phyloP scores from a whole-genome alignment of 148 eudicot genomes.

The Chenopodium formosanum region DNA sequence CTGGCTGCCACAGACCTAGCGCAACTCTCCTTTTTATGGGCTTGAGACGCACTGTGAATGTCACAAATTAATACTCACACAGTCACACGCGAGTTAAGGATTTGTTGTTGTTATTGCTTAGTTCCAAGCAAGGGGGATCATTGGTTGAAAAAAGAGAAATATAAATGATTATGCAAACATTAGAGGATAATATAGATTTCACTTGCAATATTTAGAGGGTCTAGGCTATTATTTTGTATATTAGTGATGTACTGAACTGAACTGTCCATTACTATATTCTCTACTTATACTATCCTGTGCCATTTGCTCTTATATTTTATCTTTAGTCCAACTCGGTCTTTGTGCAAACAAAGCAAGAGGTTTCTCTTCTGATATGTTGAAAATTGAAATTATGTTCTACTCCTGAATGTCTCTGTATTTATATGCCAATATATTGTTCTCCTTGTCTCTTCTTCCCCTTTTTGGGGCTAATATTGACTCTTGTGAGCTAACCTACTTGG shows the following conservation, averaged over 20 bases:
- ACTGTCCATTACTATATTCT: not conserved
- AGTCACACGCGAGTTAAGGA: too few relatives aligned
- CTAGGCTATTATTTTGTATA: too few relatives aligned
- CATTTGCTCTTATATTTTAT: not conserved
- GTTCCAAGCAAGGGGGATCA: not conserved
- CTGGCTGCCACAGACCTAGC: too few relatives aligned
- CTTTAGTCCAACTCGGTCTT: not conserved
- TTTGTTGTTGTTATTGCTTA: not conserved
- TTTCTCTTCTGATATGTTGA: not conserved
- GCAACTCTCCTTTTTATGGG: too few relatives aligned
- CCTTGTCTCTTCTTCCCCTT: not conserved
- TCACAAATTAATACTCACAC: too few relatives aligned
- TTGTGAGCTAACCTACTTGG: not conserved
- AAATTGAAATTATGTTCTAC: not conserved
- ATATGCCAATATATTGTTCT: not conserved
- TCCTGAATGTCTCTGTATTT: not conserved
- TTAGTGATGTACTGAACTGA: too few relatives aligned
- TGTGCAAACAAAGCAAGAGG: not conserved
- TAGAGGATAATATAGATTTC: not conserved
- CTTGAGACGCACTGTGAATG: too few relatives aligned
- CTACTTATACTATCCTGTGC: not conserved
- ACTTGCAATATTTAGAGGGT: not conserved
- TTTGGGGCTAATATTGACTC: not conserved
- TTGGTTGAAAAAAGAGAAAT: not conserved
- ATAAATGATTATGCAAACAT: not conserved